Conservation (phyloP, 176 grass and related monocot species). For the Bonia amplexicaulis region DNA sequence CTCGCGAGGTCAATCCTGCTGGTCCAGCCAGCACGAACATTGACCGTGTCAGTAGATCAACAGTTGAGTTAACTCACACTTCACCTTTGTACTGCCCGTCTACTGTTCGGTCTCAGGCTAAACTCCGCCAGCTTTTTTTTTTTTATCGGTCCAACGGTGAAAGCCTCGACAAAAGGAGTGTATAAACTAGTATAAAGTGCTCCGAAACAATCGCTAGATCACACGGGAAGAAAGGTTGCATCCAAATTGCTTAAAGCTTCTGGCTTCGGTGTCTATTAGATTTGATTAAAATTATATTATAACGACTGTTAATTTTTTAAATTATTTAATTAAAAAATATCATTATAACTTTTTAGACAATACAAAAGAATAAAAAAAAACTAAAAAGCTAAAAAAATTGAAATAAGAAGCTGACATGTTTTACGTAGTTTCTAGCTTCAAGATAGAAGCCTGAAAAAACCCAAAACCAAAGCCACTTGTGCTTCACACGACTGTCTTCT, state of each 20-base stretch:
- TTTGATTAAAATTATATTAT: no score
- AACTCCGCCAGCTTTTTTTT: not conserved
- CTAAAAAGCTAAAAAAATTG: no score
- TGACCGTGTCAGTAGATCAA: conserved; percentile 41
- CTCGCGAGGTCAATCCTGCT: conserved; percentile 10
- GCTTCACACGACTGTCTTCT: not conserved
- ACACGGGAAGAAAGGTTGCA: not conserved
- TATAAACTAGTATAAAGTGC: not conserved
- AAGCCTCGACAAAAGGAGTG: not conserved
- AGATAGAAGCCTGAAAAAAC: no score
- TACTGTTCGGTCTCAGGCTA: conserved; percentile 24
- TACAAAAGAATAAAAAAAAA: no score
- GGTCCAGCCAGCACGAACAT: conserved; percentile 24
- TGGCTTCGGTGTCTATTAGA: no score
- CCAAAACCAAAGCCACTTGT: no score
- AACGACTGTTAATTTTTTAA: no score
- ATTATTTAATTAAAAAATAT: no score
- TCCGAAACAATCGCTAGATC: not conserved
- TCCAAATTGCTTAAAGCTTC: not conserved
- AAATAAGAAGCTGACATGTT: no score
- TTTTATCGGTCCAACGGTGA: not conserved
- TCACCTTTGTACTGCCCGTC: not conserved
- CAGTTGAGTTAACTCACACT: conserved; percentile 27
- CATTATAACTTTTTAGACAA: no score
- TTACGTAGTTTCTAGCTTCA: no score